Evolutionary conservation across 768 basidiomycete species (phyloP).

Genomic region (Auricularia auricula-judae): DNA sequence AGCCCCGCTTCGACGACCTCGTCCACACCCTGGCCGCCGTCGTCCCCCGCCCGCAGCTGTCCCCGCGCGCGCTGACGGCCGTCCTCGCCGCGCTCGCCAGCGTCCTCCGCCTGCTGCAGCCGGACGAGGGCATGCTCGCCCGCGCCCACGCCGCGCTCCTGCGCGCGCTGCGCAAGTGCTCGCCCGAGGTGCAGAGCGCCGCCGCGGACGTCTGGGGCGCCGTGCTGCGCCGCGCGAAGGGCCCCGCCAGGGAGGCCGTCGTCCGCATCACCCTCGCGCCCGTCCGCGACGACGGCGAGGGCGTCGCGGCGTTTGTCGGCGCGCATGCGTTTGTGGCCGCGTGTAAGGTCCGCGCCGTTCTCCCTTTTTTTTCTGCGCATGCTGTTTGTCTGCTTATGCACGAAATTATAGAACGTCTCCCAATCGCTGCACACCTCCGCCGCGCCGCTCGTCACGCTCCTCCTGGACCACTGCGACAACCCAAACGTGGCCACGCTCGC

Average conservation of each 20-base stretch:
- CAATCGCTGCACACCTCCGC: constrained; percentile 73
- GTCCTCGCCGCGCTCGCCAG: constrained; percentile 59
- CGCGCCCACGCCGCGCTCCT: constrained; percentile 48
- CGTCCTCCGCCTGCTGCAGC: constrained; percentile 63
- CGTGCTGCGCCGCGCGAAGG: constrained; percentile 61
- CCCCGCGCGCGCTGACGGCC: constrained; percentile 46
- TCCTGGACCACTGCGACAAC: constrained; percentile 33
- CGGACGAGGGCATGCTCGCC: constrained; percentile 15
- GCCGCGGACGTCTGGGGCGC: constrained; percentile 85
- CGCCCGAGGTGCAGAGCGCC: constrained; percentile 62
- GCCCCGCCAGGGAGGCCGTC: constrained; percentile 41
- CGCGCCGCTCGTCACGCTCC: constrained; percentile 43
- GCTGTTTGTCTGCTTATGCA: not conserved
- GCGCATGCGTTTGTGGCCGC: constrained; percentile 63
- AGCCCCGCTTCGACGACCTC: constrained; percentile 47
- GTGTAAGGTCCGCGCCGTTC: constrained; percentile 46
- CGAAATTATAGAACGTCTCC: constrained; percentile 52
- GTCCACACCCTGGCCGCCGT: constrained; percentile 45
- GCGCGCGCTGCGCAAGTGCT: constrained; percentile 42
- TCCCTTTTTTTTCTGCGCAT: not conserved
- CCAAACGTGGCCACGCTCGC: constrained; percentile 37
- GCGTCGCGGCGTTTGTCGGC: constrained; percentile 29
- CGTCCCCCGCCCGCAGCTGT: constrained; percentile 41
- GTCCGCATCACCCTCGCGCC: constrained; percentile 36
- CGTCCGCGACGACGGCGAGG: constrained; percentile 20